Evolutionary conservation across 1,139 yeast genomes (phyloP).

Genomic region (Hemisphaericaspora xylofermentans): DNA sequence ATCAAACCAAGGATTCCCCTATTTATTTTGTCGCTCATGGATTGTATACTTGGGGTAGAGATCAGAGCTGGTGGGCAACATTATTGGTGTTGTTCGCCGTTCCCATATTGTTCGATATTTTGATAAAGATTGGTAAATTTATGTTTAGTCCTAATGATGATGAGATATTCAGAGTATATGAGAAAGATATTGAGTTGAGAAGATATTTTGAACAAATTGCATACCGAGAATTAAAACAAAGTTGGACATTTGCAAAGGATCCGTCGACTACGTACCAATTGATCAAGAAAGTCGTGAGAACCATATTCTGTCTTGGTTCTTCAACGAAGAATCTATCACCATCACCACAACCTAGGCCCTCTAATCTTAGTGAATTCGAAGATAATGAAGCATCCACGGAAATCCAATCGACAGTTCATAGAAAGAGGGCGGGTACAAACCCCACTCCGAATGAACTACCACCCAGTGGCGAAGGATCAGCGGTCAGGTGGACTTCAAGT

Average conservation of each 20-base stretch:
- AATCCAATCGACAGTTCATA: slow-evolving; percentile 29
- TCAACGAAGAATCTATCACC: neutral
- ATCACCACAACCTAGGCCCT: neutral
- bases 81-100: slow-evolving; percentile 55
- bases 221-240: slow-evolving; percentile 68
- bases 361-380: neutral
- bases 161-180: slow-evolving; percentile 75
- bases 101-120: slow-evolving; percentile 65
- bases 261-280: slow-evolving; percentile 26
- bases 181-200: slow-evolving; percentile 66
- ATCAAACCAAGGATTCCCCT: slow-evolving; percentile 54
- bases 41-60: slow-evolving; percentile 72
- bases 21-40: slow-evolving; percentile 77
- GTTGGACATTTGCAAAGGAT: slow-evolving; percentile 70
- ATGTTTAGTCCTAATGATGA: slow-evolving; percentile 70
- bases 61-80: slow-evolving; percentile 83
- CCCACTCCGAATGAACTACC: slow-evolving; percentile 46
- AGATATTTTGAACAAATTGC: slow-evolving; percentile 72
- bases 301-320: slow-evolving; percentile 4
- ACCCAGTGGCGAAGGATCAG: slow-evolving; percentile 50
- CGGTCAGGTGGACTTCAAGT: slow-evolving; percentile 19
- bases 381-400: slow-evolving; percentile 4
- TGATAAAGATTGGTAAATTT: slow-evolving; percentile 56
- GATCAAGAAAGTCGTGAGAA: slow-evolving; percentile 15
- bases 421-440: slow-evolving; percentile 54